Percentiles rank a stretch among this genome's conserved stretches.
These are phyloP conservation scores for Lunularia cruciata DNA, from an alignment of 225 moss, liverwort and hornwort genomes.

Conservation along the genomic window DNA sequence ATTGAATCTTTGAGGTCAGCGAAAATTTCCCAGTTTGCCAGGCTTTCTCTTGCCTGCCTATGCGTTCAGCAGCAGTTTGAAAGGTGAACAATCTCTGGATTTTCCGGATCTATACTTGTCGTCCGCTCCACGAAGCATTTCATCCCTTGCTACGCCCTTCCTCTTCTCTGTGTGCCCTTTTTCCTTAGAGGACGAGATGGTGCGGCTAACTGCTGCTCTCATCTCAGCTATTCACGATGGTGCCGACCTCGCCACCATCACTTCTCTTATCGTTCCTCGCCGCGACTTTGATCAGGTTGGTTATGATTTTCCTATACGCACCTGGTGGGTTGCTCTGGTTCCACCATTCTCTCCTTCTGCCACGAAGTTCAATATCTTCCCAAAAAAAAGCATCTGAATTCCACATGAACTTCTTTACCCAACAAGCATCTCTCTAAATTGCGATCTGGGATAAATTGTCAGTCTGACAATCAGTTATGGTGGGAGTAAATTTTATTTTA, in stretches of 20 bases:
- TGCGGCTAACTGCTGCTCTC: constrained; percentile 87
- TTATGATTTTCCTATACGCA: neutral
- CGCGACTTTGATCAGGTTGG: constrained; percentile 74
- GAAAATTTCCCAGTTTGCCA: too few relatives aligned
- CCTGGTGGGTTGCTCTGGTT: too few relatives aligned
- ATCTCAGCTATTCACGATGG: constrained; percentile 90
- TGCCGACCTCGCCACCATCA: constrained; percentile 64
- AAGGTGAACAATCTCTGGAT: neutral
- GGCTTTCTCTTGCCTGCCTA: constrained; percentile 6
- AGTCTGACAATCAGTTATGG: too few relatives aligned
- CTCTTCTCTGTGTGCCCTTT: neutral
- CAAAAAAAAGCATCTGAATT: too few relatives aligned
- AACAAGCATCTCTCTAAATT: too few relatives aligned
- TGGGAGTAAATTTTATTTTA: too few relatives aligned
- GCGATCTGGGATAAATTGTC: too few relatives aligned
- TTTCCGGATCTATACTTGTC: constrained; percentile 3
- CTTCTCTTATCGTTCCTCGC: constrained; percentile 65
- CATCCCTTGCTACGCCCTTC: neutral
- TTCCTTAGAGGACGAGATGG: constrained; percentile 62
- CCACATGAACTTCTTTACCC: too few relatives aligned
- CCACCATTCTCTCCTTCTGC: too few relatives aligned
- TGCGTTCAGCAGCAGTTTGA: neutral
- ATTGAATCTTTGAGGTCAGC: too few relatives aligned
- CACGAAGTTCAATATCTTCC: too few relatives aligned
- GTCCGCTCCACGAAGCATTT: neutral